These are phyloP conservation scores for Prunus campanulata DNA, from an alignment of 306 rosid species.

Conservation along the genomic window DNA sequence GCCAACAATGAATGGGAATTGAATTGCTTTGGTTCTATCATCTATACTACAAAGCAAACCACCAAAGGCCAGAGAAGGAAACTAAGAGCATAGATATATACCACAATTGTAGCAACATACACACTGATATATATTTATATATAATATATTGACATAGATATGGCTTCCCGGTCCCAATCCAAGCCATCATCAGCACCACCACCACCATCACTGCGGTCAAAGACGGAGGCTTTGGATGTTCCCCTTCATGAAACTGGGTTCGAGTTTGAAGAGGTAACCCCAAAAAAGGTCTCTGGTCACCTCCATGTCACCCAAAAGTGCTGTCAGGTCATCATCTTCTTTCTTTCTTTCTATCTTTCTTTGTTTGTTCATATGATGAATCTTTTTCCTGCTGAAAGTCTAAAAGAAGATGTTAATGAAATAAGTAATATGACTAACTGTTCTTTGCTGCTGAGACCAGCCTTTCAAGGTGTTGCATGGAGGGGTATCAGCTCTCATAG, in stretches of 20 bases:
- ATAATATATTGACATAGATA: neutral
- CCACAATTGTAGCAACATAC: too few species aligned
- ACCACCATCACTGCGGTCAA: conserved; percentile 18
- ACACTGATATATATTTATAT: too few species aligned
- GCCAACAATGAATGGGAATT: neutral
- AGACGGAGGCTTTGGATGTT: conserved; percentile 45
- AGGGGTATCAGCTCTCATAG: conserved; percentile 88
- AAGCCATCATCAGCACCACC: too few species aligned
- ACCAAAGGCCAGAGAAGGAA: too few species aligned
- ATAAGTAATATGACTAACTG: neutral
- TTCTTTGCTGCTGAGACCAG: conserved; percentile 26
- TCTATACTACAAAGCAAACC: neutral
- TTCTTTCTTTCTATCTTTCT: neutral
- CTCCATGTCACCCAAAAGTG: conserved; percentile 59
- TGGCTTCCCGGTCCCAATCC: conserved; percentile 9
- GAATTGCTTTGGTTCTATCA: neutral
- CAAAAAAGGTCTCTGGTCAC: conserved; percentile 56
- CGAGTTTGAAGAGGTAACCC: conserved; percentile 47
- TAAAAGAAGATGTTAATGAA: neutral
- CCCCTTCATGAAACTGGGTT: conserved; percentile 68
- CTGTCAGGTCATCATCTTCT: conserved; percentile 56
- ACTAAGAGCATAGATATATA: too few species aligned
- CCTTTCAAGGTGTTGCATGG: conserved; percentile 98
- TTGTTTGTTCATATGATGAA: neutral
- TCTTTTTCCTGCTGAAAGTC: neutral